Evolutionary conservation across 106 monocot species (phyloP).

Genomic region (Allium fistulosum): DNA sequence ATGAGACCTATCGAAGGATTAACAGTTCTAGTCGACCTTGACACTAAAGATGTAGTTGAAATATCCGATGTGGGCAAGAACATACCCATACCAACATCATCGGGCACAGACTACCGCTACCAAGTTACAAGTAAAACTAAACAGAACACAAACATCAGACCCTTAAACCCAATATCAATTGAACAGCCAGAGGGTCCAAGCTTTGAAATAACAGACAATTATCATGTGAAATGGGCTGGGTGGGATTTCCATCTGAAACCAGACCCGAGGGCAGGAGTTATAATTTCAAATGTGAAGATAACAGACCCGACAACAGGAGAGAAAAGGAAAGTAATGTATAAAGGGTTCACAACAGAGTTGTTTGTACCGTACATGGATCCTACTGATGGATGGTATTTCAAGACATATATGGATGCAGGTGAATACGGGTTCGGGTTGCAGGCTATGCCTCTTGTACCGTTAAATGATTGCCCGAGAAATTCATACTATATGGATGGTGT

Average conservation of each 20-base stretch:
- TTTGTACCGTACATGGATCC: conserved; percentile 99
- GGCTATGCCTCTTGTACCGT: conserved; percentile 79
- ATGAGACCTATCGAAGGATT: conserved; percentile 97
- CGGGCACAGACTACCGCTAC: conserved; percentile 70
- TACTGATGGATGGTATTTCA: conserved; percentile 92
- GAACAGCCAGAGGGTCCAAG: conserved; percentile 85
- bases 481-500: conserved; percentile 76
- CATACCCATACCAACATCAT: conserved; percentile 64
- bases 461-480: conserved; percentile 88
- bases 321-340: conserved; percentile 56
- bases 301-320: conserved; percentile 51
- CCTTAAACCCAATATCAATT: conserved; percentile 53
- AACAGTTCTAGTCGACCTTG: conserved; percentile 81
- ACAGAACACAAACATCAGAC: not conserved
- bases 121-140: not conserved
- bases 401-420: conserved; percentile 96
- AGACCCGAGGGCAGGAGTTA: conserved; percentile 67
- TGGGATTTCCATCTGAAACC: conserved; percentile 88
- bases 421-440: conserved; percentile 94
- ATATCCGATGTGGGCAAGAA: conserved; percentile 37
- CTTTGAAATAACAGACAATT: conserved; percentile 39
- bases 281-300: conserved; percentile 39
- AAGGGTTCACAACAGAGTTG: conserved; percentile 71
- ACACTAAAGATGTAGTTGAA: conserved; percentile 55
- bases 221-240: conserved; percentile 65